These are phyloP conservation scores for Fusarium odoratissimum DNA, from an alignment of 2,329 filamentous ascomycete species.

Conservation along the genomic window DNA sequence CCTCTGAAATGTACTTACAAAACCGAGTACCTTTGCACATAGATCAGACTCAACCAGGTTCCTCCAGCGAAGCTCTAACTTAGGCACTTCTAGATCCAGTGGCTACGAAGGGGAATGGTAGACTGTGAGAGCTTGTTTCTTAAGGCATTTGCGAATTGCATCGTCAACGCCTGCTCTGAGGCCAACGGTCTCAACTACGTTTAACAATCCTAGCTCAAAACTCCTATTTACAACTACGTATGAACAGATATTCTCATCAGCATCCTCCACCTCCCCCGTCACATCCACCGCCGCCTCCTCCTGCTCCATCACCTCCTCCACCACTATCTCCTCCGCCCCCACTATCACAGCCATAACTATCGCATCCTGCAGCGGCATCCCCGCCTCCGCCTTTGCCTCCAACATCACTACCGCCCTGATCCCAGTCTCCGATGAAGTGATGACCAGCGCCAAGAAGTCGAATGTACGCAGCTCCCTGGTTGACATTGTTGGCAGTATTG, in stretches of 20 bases:
- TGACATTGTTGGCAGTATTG: no score
- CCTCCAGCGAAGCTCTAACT: background rate
- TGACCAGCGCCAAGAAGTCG: background rate
- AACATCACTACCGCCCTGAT: background rate
- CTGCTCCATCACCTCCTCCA: no score
- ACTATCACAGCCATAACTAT: background rate
- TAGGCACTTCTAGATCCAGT: no score
- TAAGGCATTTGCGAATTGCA: background rate
- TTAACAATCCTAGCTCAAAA: background rate
- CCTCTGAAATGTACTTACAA: background rate
- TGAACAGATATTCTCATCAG: background rate
- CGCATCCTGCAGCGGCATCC: background rate
- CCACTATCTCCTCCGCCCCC: background rate
- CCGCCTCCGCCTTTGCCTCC: background rate
- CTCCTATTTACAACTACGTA: background rate
- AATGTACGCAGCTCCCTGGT: background rate
- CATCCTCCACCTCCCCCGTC: background rate
- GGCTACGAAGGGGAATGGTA: background rate
- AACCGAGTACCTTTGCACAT: background rate
- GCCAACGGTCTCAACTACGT: background rate
- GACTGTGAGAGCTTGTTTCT: background rate
- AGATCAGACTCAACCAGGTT: background rate
- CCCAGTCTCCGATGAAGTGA: background rate
- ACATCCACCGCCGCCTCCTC: background rate
- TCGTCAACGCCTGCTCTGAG: no score